Conservation (phyloP, 1,284 basidiomycete species). For the Marasmius oreades region DNA sequence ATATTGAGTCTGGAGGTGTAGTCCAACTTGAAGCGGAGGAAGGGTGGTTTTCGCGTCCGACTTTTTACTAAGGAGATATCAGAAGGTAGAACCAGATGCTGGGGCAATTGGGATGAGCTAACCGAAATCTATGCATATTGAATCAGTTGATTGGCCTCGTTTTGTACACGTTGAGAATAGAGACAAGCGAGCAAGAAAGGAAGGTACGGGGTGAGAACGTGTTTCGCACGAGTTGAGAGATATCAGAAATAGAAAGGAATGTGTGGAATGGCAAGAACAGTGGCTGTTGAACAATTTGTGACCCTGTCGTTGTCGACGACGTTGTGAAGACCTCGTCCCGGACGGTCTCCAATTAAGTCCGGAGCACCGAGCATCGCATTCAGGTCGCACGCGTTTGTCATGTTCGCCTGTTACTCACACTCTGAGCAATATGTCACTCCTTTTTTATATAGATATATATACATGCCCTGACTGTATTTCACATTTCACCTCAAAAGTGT, state of each 20-base stretch:
- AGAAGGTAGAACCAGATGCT: slow-evolving; percentile 22
- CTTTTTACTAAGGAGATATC: slow-evolving; percentile 47
- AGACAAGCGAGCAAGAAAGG: slow-evolving; percentile 19
- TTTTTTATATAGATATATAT: too few species aligned
- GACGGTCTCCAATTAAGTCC: too few species aligned
- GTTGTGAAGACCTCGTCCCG: not conserved
- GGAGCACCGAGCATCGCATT: too few species aligned
- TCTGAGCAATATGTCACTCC: too few species aligned
- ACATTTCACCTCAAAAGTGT: not conserved
- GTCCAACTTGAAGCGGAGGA: slow-evolving; percentile 26
- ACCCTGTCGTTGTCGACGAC: not conserved
- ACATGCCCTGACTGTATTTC: not conserved
- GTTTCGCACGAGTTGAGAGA: slow-evolving; percentile 61
- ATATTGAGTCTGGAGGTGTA: slow-evolving; percentile 11
- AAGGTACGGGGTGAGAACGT: slow-evolving; percentile 51
- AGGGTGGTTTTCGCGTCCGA: slow-evolving; percentile 55
- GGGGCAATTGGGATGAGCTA: slow-evolving; percentile 30
- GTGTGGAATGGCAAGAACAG: not conserved
- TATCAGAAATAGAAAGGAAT: slow-evolving; percentile 21
- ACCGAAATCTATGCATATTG: slow-evolving; percentile 80
- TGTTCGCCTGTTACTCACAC: not conserved
- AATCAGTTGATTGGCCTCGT: slow-evolving; percentile 40
- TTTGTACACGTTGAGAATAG: slow-evolving; percentile 59
- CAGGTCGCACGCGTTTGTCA: not conserved
- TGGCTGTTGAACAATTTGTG: not conserved